A percentile compares a stretch with the other conserved stretches of the same genome.
Evolutionary conservation across 2,329 filamentous ascomycete species (phyloP).

Genomic region (Cercospora zeae-maydis): DNA sequence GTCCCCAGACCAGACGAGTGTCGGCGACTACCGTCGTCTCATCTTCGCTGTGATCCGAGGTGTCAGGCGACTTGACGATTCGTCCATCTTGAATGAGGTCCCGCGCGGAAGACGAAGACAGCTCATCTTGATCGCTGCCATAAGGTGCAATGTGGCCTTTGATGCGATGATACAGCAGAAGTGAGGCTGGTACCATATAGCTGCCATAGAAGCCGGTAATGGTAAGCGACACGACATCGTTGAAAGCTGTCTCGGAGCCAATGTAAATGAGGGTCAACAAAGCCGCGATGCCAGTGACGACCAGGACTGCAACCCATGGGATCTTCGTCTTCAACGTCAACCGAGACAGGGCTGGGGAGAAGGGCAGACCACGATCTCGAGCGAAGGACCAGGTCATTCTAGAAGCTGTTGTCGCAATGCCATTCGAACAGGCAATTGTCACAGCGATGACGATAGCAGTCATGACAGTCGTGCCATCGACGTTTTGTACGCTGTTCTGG

Average conservation of each 20-base stretch:
- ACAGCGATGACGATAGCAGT: conserved; percentile 42
- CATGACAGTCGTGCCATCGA: conserved; percentile 47
- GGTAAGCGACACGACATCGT: conserved; percentile 45
- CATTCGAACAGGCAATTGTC: conserved; percentile 36
- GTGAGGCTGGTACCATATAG: conserved; percentile 41
- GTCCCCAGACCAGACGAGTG: conserved; percentile 50
- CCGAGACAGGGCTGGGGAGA: conserved; percentile 37
- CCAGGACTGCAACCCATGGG: conserved; percentile 35
- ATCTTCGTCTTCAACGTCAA: conserved; percentile 32
- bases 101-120: background rate
- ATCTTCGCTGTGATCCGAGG: conserved; percentile 4
- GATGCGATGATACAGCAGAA: conserved; percentile 44
- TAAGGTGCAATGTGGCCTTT: conserved; percentile 40
- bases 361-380: conserved; percentile 42
- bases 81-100: background rate
- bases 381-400: conserved; percentile 44
- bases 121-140: conserved; percentile 31
- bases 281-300: conserved; percentile 53
- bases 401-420: conserved; percentile 42
- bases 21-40: conserved; percentile 5
- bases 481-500: conserved; percentile 43
- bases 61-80: background rate
- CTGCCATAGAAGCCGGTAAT: conserved; percentile 46
- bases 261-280: conserved; percentile 44
- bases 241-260: conserved; percentile 43